phyloP scores from a whole-genome alignment of 2,329 filamentous ascomycete species.

The Xylariomycetidae sp. region DNA sequence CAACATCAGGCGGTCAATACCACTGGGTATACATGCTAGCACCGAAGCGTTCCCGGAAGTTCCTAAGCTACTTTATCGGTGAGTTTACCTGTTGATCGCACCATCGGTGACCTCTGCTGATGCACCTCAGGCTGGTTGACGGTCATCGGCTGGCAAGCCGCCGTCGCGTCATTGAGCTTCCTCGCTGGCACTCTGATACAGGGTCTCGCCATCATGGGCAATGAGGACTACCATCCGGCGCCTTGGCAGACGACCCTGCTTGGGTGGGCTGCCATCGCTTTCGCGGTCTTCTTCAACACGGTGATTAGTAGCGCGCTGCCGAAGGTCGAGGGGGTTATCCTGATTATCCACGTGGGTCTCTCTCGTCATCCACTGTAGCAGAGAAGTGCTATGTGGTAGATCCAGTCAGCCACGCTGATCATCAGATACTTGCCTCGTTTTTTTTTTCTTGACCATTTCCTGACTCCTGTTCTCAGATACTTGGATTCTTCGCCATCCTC shows the following conservation, averaged over 20 bases:
- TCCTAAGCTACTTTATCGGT: constrained; percentile 17
- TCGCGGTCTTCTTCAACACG: constrained; percentile 39
- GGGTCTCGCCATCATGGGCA: constrained; percentile 12
- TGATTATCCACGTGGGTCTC: constrained; percentile 41
- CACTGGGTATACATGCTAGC: constrained; percentile 16
- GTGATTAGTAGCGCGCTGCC: constrained; percentile 32
- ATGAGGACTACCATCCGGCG: constrained; percentile 21
- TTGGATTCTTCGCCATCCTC: constrained; percentile 39
- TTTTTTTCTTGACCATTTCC: too few species aligned
- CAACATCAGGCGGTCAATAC: constrained; percentile 15
- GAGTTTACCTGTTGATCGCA: too few species aligned
- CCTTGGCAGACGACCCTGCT: constrained; percentile 31
- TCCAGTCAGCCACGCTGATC: too few species aligned
- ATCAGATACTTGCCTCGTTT: too few species aligned
- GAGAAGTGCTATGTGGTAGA: too few species aligned
- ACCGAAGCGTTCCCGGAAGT: constrained; percentile 9
- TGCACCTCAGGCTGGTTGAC: constrained; percentile 17
- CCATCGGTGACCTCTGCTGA: too few species aligned
- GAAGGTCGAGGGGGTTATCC: constrained; percentile 36
- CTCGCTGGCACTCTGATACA: constrained; percentile 15
- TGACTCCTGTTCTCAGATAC: too few species aligned
- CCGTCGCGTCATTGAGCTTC: constrained; percentile 8
- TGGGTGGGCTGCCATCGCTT: constrained; percentile 33
- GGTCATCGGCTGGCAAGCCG: constrained; percentile 15
- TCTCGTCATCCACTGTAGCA: too few species aligned